Conservation (phyloP, 495 filamentous ascomycete species). For the Trichoderma orchidacearum region DNA sequence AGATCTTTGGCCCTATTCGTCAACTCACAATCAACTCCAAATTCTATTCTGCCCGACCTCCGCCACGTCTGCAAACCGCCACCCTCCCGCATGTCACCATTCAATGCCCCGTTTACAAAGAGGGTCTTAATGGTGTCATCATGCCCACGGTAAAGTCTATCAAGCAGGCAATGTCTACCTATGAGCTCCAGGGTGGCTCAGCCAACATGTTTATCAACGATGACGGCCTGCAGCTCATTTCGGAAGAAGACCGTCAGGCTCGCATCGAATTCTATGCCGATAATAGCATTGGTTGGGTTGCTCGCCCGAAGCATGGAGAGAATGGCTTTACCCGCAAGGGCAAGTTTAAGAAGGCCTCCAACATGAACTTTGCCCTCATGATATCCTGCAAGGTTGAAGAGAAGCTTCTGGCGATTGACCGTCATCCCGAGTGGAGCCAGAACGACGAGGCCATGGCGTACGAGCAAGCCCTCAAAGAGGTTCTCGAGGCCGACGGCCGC, state of each 20-base stretch:
- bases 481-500: conserved; percentile 53
- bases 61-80: conserved; percentile 37
- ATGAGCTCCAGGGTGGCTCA: conserved; percentile 67
- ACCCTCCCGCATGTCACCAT: conserved; percentile 55
- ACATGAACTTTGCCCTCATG: conserved; percentile 75
- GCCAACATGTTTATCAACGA: conserved; percentile 76
- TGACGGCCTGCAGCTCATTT: conserved; percentile 59
- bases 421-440: conserved; percentile 50
- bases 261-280: conserved; percentile 57
- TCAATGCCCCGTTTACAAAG: conserved; percentile 63
- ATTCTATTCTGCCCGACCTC: conserved; percentile 58
- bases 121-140: conserved; percentile 51
- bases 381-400: conserved; percentile 65
- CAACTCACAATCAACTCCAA: conserved; percentile 64
- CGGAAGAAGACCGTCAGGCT: conserved; percentile 48
- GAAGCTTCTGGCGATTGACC: conserved; percentile 40
- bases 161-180: conserved; percentile 62
- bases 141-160: conserved; percentile 55
- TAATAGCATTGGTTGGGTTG: conserved; percentile 71
- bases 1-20: conserved; percentile 58
- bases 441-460: conserved; percentile 58
- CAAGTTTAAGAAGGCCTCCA: conserved; percentile 67
- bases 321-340: conserved; percentile 49
- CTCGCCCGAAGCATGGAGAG: conserved; percentile 49
- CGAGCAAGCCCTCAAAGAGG: conserved; percentile 50